A percentile compares a stretch with the other conserved stretches of the same genome.
Evolutionary conservation across 495 filamentous ascomycete genomes (phyloP).

Genomic region (Melanomma pulvis-pyrius): DNA sequence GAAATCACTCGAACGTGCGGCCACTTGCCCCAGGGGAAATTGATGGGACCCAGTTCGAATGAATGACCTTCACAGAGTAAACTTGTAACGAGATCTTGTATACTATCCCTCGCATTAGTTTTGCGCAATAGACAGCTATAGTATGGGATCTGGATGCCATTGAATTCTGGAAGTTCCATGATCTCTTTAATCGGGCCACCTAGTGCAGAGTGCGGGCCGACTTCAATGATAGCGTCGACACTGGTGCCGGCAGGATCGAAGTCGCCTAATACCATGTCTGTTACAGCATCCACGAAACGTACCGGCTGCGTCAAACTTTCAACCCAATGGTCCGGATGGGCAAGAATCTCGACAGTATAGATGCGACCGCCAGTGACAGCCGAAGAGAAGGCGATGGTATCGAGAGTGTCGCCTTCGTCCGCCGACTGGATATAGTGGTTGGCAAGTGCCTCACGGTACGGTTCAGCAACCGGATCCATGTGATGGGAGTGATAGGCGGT

Average conservation of each 20-base stretch:
- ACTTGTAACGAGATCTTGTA: neutral
- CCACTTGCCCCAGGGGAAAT: no score
- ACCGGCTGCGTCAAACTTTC: neutral
- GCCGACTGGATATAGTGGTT: neutral
- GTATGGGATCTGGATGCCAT: neutral
- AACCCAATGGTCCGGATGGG: neutral
- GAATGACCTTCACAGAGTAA: neutral
- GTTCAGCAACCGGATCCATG: conserved; percentile 4
- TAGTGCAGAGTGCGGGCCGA: conserved; percentile 8
- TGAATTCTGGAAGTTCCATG: neutral
- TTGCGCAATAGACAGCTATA: neutral
- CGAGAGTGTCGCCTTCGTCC: neutral
- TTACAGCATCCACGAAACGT: neutral
- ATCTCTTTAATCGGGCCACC: conserved; percentile 3
- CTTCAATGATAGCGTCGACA: neutral
- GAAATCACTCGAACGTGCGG: no score
- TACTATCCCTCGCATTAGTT: neutral
- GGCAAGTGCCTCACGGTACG: neutral
- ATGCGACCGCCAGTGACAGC: neutral
- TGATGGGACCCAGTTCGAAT: neutral
- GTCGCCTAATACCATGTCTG: neutral
- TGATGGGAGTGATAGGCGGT: conserved; percentile 32
- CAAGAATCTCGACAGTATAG: neutral
- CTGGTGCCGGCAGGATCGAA: neutral
- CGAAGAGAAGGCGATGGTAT: neutral